phyloP scores from a whole-genome alignment of 805 yeast species.

The Debaryomyces castellii region DNA sequence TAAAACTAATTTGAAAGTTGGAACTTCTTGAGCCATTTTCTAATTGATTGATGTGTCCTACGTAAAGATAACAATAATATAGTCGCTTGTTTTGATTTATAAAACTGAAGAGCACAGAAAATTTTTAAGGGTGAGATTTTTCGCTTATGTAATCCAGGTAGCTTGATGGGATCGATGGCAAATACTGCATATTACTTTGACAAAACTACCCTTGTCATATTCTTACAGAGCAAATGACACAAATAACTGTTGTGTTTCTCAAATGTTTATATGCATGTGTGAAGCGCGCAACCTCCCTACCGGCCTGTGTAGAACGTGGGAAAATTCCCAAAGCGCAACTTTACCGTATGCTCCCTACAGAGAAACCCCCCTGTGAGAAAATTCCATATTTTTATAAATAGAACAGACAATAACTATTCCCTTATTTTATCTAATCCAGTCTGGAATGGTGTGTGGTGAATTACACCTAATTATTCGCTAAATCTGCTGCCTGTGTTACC shows the following conservation, averaged over 20 bases:
- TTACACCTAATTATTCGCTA: no score
- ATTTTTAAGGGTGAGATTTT: constrained; percentile 3
- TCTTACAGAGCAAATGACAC: background rate
- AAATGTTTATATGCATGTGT: background rate
- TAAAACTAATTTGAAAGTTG: constrained; percentile 95
- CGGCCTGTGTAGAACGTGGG: no score
- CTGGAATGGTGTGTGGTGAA: no score
- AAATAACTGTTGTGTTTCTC: background rate
- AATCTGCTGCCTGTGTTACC: background rate
- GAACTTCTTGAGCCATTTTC: constrained; percentile 76
- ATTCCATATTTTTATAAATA: no score
- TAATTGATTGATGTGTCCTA: constrained; percentile 1
- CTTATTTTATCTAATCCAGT: no score
- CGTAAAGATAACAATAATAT: background rate
- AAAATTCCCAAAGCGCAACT: no score
- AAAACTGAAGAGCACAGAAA: constrained; percentile 4
- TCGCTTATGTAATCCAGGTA: background rate
- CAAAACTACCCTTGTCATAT: background rate
- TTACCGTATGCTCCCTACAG: no score
- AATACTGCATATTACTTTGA: background rate
- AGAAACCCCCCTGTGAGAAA: no score
- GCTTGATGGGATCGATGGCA: background rate
- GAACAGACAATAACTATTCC: no score
- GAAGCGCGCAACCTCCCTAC: no score
- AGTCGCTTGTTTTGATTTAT: constrained; percentile 4